Conservation (phyloP, 2,329 filamentous ascomycete genomes). For the Cladosporium sp. region DNA sequence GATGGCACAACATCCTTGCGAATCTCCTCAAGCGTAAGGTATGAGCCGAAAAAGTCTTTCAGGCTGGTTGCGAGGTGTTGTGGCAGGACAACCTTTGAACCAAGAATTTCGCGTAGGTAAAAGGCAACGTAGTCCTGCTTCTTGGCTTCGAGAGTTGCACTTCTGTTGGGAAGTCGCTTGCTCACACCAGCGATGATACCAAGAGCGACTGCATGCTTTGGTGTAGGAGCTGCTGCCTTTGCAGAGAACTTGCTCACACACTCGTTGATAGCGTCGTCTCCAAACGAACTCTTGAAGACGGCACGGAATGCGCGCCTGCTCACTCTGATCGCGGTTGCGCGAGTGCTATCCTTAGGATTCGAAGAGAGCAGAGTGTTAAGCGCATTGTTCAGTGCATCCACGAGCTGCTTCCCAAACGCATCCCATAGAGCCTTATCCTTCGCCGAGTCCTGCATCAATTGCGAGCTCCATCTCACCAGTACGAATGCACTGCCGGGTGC, state of each 20-base stretch:
- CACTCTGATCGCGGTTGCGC: conserved; percentile 69
- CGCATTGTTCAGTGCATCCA: conserved; percentile 66
- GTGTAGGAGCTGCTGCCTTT: conserved; percentile 60
- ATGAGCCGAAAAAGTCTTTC: conserved; percentile 75
- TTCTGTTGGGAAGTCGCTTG: conserved; percentile 63
- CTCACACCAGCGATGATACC: conserved; percentile 86
- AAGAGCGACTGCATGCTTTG: conserved; percentile 71
- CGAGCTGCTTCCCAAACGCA: conserved; percentile 59
- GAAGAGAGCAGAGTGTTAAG: conserved; percentile 73
- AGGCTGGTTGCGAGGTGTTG: conserved; percentile 68
- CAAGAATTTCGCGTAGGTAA: conserved; percentile 79
- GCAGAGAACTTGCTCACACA: conserved; percentile 64
- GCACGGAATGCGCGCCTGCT: conserved; percentile 76
- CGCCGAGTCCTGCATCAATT: conserved; percentile 69
- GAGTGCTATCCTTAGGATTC: conserved; percentile 60
- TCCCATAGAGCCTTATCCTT: conserved; percentile 58
- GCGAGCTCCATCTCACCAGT: conserved; percentile 81
- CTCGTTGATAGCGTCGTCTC: conserved; percentile 58
- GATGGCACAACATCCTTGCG: conserved; percentile 71
- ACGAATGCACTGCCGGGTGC: conserved; percentile 80
- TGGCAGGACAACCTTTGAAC: conserved; percentile 68
- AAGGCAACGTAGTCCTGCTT: conserved; percentile 76
- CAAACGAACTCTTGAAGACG: conserved; percentile 59
- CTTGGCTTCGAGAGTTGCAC: conserved; percentile 57
- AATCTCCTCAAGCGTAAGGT: conserved; percentile 69